Percentiles rank a stretch among this genome's conserved stretches.
These are phyloP conservation scores for Penicillium antarcticum DNA, from an alignment of 495 filamentous ascomycete species.

Conservation along the genomic window DNA sequence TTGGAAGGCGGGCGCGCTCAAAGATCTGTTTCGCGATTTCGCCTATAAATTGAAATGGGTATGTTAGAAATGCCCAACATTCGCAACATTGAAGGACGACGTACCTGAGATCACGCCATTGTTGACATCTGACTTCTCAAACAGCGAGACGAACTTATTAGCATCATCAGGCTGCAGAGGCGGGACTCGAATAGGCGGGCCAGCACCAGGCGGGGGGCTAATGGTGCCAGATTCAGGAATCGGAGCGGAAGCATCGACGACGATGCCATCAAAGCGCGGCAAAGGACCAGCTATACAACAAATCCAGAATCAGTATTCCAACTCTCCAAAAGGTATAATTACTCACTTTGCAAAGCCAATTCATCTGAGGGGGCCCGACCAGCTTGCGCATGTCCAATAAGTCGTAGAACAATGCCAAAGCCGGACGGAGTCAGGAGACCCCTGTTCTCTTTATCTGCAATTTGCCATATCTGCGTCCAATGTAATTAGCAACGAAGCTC, in stretches of 20 bases:
- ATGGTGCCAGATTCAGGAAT: slow-evolving; percentile 39
- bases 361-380: slow-evolving; percentile 76
- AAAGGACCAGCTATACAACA: slow-evolving; percentile 68
- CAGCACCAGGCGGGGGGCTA: slow-evolving; percentile 62
- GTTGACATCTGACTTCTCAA: slow-evolving; percentile 79
- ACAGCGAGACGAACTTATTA: slow-evolving; percentile 76
- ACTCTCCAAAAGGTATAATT: not conserved
- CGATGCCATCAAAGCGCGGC: slow-evolving; percentile 80
- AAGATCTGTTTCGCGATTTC: slow-evolving; percentile 92
- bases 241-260: slow-evolving; percentile 41
- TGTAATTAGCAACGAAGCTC: not conserved
- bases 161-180: slow-evolving; percentile 87
- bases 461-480: slow-evolving; percentile 84
- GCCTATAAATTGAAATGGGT: slow-evolving; percentile 37
- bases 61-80: not conserved
- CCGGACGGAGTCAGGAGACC: slow-evolving; percentile 88
- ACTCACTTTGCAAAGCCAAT: slow-evolving; percentile 64
- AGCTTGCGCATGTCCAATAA: slow-evolving; percentile 94
- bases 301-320: slow-evolving; percentile 14
- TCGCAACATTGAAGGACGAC: not conserved
- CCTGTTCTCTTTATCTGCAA: slow-evolving; percentile 93
- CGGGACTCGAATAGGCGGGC: slow-evolving; percentile 80
- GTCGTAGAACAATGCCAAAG: slow-evolving; percentile 84
- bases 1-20: slow-evolving; percentile 84
- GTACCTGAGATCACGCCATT: slow-evolving; percentile 78